A percentile compares a stretch with the other conserved stretches of the same genome.
Conservation (phyloP, 2,329 filamentous ascomycete species). For the Alternaria gansuensis region DNA sequence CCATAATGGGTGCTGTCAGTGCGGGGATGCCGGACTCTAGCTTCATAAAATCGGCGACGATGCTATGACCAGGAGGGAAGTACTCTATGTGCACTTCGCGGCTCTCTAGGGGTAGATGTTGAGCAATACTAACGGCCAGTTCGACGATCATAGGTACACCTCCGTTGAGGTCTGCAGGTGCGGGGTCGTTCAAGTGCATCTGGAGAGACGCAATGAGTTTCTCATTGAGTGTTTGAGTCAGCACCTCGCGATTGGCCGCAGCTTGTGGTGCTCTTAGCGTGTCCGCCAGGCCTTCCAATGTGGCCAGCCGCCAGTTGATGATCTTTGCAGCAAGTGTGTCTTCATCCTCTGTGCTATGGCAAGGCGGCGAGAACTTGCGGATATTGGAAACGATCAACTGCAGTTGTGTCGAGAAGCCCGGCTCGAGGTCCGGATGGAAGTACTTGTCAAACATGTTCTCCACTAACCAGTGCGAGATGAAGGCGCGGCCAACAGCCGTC, state of each 20-base stretch:
- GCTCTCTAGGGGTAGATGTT: constrained; percentile 88
- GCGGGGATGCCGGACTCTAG: constrained; percentile 69
- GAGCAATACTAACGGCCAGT: constrained; percentile 83
- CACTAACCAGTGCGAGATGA: constrained; percentile 88
- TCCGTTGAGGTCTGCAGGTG: constrained; percentile 82
- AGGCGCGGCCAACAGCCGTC: constrained; percentile 90
- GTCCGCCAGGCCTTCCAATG: constrained; percentile 85
- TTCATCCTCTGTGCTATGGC: constrained; percentile 83
- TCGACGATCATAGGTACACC: constrained; percentile 93
- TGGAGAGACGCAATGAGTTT: constrained; percentile 75
- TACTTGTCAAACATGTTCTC: constrained; percentile 90
- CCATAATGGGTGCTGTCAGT: constrained; percentile 55
- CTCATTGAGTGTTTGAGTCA: constrained; percentile 67
- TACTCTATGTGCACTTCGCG: constrained; percentile 90
- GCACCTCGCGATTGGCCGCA: constrained; percentile 70
- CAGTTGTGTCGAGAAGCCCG: constrained; percentile 76
- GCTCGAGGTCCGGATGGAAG: constrained; percentile 90
- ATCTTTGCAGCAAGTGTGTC: constrained; percentile 88
- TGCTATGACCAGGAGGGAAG: constrained; percentile 75
- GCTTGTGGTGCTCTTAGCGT: constrained; percentile 72
- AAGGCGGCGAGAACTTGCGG: constrained; percentile 75
- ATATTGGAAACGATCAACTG: constrained; percentile 91
- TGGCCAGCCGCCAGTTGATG: constrained; percentile 91
- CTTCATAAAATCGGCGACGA: constrained; percentile 83
- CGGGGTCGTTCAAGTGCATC: constrained; percentile 77